These are phyloP conservation scores for Pythium aristosporum DNA, from an alignment of 352 stramenopile species.

Conservation along the genomic window DNA sequence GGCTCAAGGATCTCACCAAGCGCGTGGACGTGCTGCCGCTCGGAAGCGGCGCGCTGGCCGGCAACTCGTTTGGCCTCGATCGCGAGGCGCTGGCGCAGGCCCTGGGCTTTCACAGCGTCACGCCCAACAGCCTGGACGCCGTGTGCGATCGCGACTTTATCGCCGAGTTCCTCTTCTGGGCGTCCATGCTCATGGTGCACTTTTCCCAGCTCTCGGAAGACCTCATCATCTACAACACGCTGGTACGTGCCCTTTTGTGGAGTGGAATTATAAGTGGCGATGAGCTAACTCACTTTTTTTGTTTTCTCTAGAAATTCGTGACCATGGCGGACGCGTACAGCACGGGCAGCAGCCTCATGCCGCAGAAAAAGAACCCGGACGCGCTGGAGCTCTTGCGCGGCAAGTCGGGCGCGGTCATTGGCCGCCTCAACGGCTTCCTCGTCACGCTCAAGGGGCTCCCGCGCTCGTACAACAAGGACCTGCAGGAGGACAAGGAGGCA, in stretches of 20 bases:
- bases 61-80: constrained; percentile 98
- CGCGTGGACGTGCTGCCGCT: constrained; percentile 96
- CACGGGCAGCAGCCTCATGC: constrained; percentile 98
- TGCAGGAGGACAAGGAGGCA: constrained; percentile 99
- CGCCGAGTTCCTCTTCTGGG: constrained; percentile 98
- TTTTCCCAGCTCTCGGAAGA: constrained; percentile 98
- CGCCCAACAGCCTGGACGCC: constrained; percentile 96
- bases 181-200: constrained; percentile 94
- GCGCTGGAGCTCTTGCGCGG: constrained; percentile 97
- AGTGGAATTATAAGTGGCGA: not conserved
- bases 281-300: not conserved
- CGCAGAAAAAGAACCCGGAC: constrained; percentile 99
- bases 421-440: constrained; percentile 94
- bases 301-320: constrained; percentile 78
- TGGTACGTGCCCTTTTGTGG: constrained; percentile 30
- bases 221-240: constrained; percentile 97
- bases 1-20: constrained; percentile 92
- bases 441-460: constrained; percentile 96
- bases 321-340: constrained; percentile 97
- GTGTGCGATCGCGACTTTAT: constrained; percentile 99
- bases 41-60: constrained; percentile 95
- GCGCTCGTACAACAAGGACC: constrained; percentile 99
- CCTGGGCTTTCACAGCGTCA: constrained; percentile 93
- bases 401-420: constrained; percentile 96
- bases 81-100: constrained; percentile 91